Conservation (phyloP, 139 green algal genomes). For the Chlorella sp. region DNA sequence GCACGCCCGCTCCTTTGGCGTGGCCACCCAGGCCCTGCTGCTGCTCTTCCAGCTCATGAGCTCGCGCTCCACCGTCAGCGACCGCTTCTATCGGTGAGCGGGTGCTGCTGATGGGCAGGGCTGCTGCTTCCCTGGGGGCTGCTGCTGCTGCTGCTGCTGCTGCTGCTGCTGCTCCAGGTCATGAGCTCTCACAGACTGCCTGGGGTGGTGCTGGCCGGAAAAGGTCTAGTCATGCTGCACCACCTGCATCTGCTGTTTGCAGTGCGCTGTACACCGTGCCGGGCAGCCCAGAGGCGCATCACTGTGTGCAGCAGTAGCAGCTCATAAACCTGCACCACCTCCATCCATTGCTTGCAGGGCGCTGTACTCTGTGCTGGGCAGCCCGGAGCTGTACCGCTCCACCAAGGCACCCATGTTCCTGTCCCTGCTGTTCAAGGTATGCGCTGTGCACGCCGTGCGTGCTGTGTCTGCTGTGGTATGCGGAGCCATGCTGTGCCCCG, state of each 20-base stretch:
- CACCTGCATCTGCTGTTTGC: too few species aligned
- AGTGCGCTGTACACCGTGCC: neutral
- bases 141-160: too few species aligned
- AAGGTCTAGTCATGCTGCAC: too few species aligned
- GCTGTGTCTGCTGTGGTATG: neutral
- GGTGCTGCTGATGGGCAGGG: too few species aligned
- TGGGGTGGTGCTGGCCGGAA: too few species aligned
- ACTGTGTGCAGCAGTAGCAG: too few species aligned
- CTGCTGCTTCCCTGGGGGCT: too few species aligned
- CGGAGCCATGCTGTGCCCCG: too few species aligned
- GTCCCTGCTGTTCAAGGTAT: slow-evolving; percentile 88
- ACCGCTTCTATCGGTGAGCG: slow-evolving; percentile 87
- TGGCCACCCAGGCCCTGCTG: slow-evolving; percentile 89
- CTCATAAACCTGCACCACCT: too few species aligned
- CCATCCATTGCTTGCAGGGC: slow-evolving; percentile 62
- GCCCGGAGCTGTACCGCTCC: slow-evolving; percentile 49
- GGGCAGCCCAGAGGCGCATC: too few species aligned
- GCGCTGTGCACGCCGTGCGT: neutral
- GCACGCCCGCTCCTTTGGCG: slow-evolving; percentile 86
- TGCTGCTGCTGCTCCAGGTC: too few species aligned
- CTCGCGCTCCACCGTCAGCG: slow-evolving; percentile 63
- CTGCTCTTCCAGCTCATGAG: slow-evolving; percentile 92
- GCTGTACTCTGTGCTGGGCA: slow-evolving; percentile 87
- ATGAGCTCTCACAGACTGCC: too few species aligned
- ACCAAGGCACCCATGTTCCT: slow-evolving; percentile 88